phyloP scores from a whole-genome alignment of 768 basidiomycete species.

The Amanita molliuscula region DNA sequence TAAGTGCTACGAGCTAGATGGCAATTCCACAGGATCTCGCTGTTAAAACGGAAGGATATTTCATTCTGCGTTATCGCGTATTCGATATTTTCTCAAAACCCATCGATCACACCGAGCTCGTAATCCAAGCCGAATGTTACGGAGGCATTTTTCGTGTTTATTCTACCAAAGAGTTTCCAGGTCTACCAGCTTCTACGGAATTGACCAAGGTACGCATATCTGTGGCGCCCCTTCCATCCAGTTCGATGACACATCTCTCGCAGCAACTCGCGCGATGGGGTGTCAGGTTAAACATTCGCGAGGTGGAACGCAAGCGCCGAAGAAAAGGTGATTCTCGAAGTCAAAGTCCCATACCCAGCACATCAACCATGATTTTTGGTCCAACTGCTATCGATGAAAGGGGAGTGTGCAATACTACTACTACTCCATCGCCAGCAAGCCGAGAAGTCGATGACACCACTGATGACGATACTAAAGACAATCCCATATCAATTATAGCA shows the following conservation, averaged over 20 bases:
- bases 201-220: conserved; percentile 44
- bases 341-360: conserved; percentile 6
- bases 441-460: neutral
- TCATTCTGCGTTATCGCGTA: conserved; percentile 53
- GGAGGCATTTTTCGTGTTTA: conserved; percentile 56
- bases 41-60: conserved; percentile 56
- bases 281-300: conserved; percentile 48
- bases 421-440: neutral
- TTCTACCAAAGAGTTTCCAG: conserved; percentile 65
- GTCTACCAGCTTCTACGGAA: conserved; percentile 53
- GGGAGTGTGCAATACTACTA: neutral
- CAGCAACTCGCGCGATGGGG: conserved; percentile 47
- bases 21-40: conserved; percentile 46
- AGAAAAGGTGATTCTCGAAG: conserved; percentile 22
- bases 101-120: conserved; percentile 19
- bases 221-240: neutral
- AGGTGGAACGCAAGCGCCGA: conserved; percentile 43
- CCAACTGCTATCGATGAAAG: neutral
- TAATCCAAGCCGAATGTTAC: conserved; percentile 54
- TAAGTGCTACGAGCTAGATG: neutral
- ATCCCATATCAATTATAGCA: neutral
- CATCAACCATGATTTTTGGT: neutral
- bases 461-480: neutral
- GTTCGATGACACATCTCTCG: neutral
- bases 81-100: conserved; percentile 49